Evolutionary conservation across 176 grass and related monocot genomes (phyloP), one percentile per base, ranked within the genome.

Genomic region (Avena insularis): DNA sequence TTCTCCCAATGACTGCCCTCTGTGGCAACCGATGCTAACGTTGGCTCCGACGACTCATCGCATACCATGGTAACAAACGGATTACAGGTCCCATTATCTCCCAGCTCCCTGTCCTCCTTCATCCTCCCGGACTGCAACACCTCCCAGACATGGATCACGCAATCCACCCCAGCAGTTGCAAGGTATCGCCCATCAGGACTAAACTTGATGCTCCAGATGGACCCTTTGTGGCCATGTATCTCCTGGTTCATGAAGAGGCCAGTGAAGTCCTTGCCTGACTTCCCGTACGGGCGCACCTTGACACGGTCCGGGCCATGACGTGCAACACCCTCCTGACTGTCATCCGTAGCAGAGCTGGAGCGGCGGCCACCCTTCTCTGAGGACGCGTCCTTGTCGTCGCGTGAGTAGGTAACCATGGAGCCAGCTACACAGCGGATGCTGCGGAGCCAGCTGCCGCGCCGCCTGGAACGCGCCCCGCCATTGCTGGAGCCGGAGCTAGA

Each of bases 141-240:
- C 86, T 98, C 90, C 97, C 97, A 98, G 9, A 98, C 86, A 83
- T 98, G 92, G 85, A 98, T 98, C 19, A 96, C 56, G 8, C 97
- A 87, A 84, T 98, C 97, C 87, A 96, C 90, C 16, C 97, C 97
- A 23, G 94, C 94, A 70, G 85, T 98, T 25, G 97, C 97, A 63
- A 98, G 87, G 78, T 91, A 98, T 23, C 82, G 87, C 9, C 97
- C 97, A 88, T 98, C 97, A 61, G 91, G 90, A 80, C 94, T 98
- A 80, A 98, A 98, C 59, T 84, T 94, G 84, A 96, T 93, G 87
- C 77, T 90, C 97, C 97, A 98, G n/a, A 98, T 94, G 21, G 97
- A 90, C 16, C 94, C 97, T 54, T 54, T 91, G 83, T 98, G 97
- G 6, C 92, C 97, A 29, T 96, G 88, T 81, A 98, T 93, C 53